phyloP scores from a whole-genome alignment of 139 green algal species.

The Chlamydomonas eustigma region DNA sequence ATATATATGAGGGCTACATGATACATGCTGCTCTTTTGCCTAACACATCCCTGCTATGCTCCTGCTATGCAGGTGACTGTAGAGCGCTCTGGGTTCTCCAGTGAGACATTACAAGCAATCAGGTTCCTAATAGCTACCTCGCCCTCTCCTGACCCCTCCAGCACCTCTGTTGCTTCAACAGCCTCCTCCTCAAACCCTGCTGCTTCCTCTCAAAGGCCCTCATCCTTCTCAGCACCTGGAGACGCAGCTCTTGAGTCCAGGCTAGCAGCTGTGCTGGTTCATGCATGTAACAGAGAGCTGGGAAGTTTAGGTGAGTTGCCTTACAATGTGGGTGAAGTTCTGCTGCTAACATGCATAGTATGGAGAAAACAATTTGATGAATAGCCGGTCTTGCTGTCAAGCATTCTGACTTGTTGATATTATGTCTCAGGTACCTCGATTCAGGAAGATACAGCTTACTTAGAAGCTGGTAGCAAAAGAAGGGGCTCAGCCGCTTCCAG shows the following conservation, averaged over 20 bases:
- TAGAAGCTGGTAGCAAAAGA: no score
- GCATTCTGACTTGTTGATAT: no score
- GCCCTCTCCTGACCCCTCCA: conserved; percentile 1
- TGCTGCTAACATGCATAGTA: background rate
- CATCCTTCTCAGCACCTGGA: background rate
- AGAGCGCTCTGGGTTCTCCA: conserved; percentile 25
- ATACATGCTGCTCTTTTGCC: no score
- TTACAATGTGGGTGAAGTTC: no score
- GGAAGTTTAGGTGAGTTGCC: conserved; percentile 9
- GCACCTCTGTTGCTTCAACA: background rate
- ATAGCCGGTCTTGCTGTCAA: no score
- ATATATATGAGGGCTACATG: no score
- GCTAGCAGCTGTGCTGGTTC: conserved; percentile 33
- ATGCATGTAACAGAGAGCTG: conserved; percentile 34
- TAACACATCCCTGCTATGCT: no score
- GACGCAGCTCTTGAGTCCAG: conserved; percentile 18
- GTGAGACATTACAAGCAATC: conserved; percentile 40
- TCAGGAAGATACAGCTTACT: no score
- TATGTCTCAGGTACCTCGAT: no score
- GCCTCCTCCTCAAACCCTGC: background rate
- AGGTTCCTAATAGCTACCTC: conserved; percentile 33
- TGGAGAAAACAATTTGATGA: no score
- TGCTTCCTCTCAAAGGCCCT: background rate
- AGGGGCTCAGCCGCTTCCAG: no score
- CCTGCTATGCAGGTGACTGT: conserved; percentile 22